Conservation (phyloP, 352 stramenopile genomes). For the Lagenidium giganteum region DNA sequence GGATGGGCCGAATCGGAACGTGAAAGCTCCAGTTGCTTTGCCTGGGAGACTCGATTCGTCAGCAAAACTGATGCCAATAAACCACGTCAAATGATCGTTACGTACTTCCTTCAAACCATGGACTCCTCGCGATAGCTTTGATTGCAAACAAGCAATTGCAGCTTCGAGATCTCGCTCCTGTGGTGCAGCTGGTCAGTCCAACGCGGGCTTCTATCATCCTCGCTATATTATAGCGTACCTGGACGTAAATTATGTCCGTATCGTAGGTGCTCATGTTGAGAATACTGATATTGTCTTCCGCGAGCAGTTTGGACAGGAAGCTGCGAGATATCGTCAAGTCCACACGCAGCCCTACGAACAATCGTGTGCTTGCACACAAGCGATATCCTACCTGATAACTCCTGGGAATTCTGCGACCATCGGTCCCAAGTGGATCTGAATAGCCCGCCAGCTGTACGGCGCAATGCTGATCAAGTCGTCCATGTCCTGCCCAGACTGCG, state of each 20-base stretch:
- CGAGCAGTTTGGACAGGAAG: constrained; percentile 80
- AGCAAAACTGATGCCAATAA: neutral
- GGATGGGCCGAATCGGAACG: constrained; percentile 4
- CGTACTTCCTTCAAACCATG: constrained; percentile 76
- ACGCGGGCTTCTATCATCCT: too few relatives aligned
- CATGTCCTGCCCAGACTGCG: constrained; percentile 66
- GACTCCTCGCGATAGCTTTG: constrained; percentile 70
- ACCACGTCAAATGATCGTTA: neutral
- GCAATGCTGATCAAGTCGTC: constrained; percentile 58
- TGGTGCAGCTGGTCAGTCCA: too few relatives aligned
- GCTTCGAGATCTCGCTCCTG: constrained; percentile 52
- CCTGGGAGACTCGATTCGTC: neutral
- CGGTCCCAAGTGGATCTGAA: constrained; percentile 83
- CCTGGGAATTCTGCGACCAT: constrained; percentile 85
- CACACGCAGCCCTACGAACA: neutral
- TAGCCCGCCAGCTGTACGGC: constrained; percentile 70
- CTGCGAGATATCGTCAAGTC: too few relatives aligned
- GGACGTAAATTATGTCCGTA: constrained; percentile 86
- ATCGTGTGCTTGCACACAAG: neutral
- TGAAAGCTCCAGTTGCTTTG: constrained; percentile 16
- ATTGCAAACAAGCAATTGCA: constrained; percentile 71
- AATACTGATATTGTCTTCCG: constrained; percentile 83
- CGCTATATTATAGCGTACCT: too few relatives aligned
- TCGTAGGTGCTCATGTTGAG: constrained; percentile 90
- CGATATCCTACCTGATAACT: constrained; percentile 40